Conservation (phyloP, 1,284 basidiomycete genomes). For the Earliella scabrosa region DNA sequence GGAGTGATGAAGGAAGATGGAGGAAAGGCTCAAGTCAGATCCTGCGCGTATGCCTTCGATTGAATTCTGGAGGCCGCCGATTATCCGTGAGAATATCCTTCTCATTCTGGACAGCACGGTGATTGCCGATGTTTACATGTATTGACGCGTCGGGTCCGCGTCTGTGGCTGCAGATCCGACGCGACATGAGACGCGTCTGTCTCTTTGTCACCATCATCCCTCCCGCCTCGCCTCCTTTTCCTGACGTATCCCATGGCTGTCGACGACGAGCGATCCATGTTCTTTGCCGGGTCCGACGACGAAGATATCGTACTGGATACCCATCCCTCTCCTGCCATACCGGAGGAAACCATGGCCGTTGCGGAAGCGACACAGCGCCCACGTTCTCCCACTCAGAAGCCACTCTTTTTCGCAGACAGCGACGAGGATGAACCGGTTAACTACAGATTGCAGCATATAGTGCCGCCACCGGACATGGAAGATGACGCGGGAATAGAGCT, state of each 20-base stretch:
- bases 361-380: not conserved
- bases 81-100: slow-evolving; percentile 14
- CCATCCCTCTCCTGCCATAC: not conserved
- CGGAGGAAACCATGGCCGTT: not conserved
- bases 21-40: not conserved
- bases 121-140: slow-evolving; percentile 8
- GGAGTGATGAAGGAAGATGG: not conserved
- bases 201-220: not conserved
- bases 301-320: slow-evolving; percentile 24
- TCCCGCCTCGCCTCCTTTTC: not conserved
- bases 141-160: slow-evolving; percentile 30
- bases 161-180: slow-evolving; percentile 29
- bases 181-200: slow-evolving; percentile 11
- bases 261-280: slow-evolving; percentile 27
- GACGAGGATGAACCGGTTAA: slow-evolving; percentile 52
- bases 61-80: slow-evolving; percentile 14
- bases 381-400: slow-evolving; percentile 24
- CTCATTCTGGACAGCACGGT: not conserved
- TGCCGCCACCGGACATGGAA: not conserved
- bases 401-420: slow-evolving; percentile 61
- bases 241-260: slow-evolving; percentile 4
- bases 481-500: slow-evolving; percentile 51
- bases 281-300: slow-evolving; percentile 45
- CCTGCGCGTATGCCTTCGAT: slow-evolving; percentile 11
- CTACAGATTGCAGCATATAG: not conserved